Conservation (phyloP, 2,329 filamentous ascomycete genomes). For the Celoporthe dispersa region DNA sequence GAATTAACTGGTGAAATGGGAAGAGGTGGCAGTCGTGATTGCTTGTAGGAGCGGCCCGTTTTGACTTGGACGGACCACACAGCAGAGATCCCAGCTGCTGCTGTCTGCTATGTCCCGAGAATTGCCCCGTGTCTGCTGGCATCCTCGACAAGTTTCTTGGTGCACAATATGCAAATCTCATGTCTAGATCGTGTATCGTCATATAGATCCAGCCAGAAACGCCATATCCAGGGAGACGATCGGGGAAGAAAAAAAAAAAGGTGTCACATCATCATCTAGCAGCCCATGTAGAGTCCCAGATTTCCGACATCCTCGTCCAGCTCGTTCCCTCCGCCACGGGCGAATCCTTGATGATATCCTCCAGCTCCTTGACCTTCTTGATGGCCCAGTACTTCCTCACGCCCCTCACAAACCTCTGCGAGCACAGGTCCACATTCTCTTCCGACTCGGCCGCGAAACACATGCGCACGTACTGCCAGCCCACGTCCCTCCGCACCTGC, state of each 20-base stretch:
- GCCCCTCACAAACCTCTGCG: constrained; percentile 68
- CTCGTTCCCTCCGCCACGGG: constrained; percentile 29
- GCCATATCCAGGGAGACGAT: background rate
- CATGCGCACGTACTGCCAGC: constrained; percentile 75
- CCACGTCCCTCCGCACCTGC: constrained; percentile 59
- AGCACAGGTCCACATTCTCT: constrained; percentile 66
- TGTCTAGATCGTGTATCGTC: background rate
- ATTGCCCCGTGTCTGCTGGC: background rate
- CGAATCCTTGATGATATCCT: constrained; percentile 58
- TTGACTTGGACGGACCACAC: background rate
- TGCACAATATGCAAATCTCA: background rate
- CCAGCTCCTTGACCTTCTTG: constrained; percentile 67
- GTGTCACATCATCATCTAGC: constrained; percentile 30
- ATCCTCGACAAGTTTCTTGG: background rate
- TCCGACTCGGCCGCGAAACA: constrained; percentile 87
- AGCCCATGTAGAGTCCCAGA: constrained; percentile 38
- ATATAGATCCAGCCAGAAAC: constrained; percentile 1
- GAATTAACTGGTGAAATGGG: background rate
- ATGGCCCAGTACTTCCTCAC: constrained; percentile 78
- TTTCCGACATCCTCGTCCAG: constrained; percentile 35
- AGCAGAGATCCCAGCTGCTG: background rate
- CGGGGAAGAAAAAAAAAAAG: background rate
- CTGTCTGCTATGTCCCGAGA: background rate
- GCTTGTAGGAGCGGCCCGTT: no score
- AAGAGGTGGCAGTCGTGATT: background rate